Evolutionary conservation across 306 rosid genomes (phyloP), one percentile per base, ranked within the genome.

Genomic region (Casuarina cunninghamiana): DNA sequence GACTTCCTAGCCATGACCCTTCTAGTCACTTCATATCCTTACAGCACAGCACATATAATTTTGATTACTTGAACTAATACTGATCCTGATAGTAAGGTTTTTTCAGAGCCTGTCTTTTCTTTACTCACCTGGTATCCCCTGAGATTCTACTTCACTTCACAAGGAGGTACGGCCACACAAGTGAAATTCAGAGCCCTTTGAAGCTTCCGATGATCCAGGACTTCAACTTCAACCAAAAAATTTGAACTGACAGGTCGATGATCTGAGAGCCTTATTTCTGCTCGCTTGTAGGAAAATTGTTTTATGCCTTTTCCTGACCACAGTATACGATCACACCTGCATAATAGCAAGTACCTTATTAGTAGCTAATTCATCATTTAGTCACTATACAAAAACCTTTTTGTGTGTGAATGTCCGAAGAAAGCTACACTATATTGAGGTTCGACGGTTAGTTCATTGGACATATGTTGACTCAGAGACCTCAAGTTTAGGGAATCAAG

Each of bases 261-360:
- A 88, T 93, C 97, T 6, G 99, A 95, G 53, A 93, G 69, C 79
- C 48, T 84, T 46, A 85, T 26, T 13, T 95, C 97, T 69, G 96
- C 81, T 21, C 92, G 88, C 58, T 83, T 68, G 21, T 95, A 95
- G 53, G 86, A 82, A 42, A 87, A 72, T 75, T 95, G 99, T 54
- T 89, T 89, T 62, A 91, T 93, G 57, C 97, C 97, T 82, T 79
- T 95, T 74, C 97, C 99, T 21, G 79, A 79, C 97, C 96, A 91
- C 49, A 93, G 67, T 87, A 95, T 87, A 5, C 99, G 89, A 69
- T 95, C 99, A 68, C 99, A 95, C 97, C 98, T 95, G 90, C 79
- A 79, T 53, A 39, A 42, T 73, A 53, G 55, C 66, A 80, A 82
- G 17, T 48, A 50, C 65, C 35, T 35, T 79, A 66, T 75, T 16